Percentiles rank a stretch among this genome's conserved stretches.
These are phyloP conservation scores for Vitis rotundifolia DNA, from an alignment of 164 flowering plant genomes.

Conservation along the genomic window DNA sequence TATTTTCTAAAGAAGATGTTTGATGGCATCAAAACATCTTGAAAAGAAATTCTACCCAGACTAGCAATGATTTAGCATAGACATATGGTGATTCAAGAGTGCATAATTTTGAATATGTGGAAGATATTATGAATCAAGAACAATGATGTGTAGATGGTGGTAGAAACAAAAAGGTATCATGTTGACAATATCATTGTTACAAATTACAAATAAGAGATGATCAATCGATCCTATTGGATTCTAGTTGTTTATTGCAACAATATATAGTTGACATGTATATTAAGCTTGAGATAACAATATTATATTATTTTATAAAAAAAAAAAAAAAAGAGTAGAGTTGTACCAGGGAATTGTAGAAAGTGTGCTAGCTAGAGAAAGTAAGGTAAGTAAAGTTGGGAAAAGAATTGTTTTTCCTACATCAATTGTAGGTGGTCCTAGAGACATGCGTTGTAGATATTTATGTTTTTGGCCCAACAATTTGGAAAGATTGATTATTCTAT, in stretches of 20 bases:
- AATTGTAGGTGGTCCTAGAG: background rate
- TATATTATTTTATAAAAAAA: background rate
- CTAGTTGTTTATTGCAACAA: constrained; percentile 1
- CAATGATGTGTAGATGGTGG: background rate
- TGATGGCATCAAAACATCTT: too few relatives aligned
- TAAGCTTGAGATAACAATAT: background rate
- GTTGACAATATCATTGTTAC: too few relatives aligned
- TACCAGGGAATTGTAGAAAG: too few relatives aligned
- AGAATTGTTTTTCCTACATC: background rate
- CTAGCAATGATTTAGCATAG: too few relatives aligned
- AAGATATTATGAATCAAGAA: background rate
- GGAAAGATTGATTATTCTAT: background rate
- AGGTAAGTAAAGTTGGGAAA: too few relatives aligned
- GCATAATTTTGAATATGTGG: too few relatives aligned
- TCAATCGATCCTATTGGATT: background rate
- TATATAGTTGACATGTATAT: constrained; percentile 6
- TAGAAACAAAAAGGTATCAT: too few relatives aligned
- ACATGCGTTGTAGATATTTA: background rate
- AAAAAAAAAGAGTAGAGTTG: background rate
- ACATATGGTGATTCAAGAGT: too few relatives aligned
- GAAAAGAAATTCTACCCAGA: too few relatives aligned
- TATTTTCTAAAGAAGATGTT: too few relatives aligned
- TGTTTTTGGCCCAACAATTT: background rate
- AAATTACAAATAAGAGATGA: too few relatives aligned
- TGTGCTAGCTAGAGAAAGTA: too few relatives aligned